Evolutionary conservation across 2,329 filamentous ascomycete genomes (phyloP), one percentile per base, ranked within the genome.

Genomic region (Talaromyces islandicus): DNA sequence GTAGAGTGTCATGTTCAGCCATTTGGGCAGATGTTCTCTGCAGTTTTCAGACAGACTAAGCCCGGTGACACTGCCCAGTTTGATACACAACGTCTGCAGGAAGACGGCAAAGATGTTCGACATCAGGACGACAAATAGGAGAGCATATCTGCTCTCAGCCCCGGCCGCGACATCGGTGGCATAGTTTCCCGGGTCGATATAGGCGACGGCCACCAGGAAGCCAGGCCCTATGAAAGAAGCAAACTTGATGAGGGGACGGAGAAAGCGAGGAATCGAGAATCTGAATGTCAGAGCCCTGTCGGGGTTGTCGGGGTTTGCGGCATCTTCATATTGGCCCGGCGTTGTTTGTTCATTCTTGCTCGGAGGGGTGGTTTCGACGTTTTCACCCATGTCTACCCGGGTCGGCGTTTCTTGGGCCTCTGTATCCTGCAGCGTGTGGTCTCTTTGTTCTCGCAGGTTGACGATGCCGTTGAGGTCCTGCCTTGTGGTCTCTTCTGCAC

Each of bases 1-100:
- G 66, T 89, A 90, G 3, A 90, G 75, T 19, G 78, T 68, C 51
- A 82, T 80, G 63, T 86, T 88, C 59, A 89, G 69, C 87, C 87
- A 90, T 64, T 76, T 77, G 1, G 87, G 87, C 14, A 89, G 77
- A 69, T 87, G 86, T 9, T 80, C 84, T 35, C 86, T 81, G 66
- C 86, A 89, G 10, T 86, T 85, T 63, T 88, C 81, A 1, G 87
- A 85, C 14, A 90, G 78, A 66, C 89, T 86, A 56, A 88, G 73
- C 1, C 87, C 87, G 1, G 84, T 88, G 63, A 90, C 85, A 14
- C 85, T 87, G 32, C 87, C 87, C 6, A 90, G 79, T 70, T 88
- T 88, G 72, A 81, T 77, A 54, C 78, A 80, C 24, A 81, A 69
- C 9, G 73, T 79, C 65, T 81, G 77, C 51, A 80, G 63, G 60